Evolutionary conservation across 495 filamentous ascomycete species (phyloP), one percentile per base, ranked within the genome.

Genomic region (Clohesyomyces aquaticus): DNA sequence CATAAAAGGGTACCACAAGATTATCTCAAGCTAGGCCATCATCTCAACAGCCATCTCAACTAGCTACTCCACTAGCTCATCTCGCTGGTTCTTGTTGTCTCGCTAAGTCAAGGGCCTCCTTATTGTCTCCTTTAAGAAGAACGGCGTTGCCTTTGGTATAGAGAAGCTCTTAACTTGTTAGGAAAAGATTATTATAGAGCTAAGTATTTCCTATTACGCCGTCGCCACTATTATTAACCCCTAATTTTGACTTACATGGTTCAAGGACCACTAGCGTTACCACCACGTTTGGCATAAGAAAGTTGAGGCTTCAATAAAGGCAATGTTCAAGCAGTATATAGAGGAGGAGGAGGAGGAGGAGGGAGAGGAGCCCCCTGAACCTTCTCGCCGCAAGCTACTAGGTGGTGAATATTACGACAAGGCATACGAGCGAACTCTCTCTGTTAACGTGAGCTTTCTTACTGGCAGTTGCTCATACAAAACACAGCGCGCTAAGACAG

Each of bases 211-310:
- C 16, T 48, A 23, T 18, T 23, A 18, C 18, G 6, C 8, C 21
- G 45, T 48, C n/a, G 45, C 45, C 8, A 18, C 21, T 23, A 23
- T 23, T n/a, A 6, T 48, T n/a, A 48, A 18, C n/a, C 45, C 45
- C 8, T 8, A 18, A 18, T 8, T 23, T 48, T n/a, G 45, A 4
- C 21, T 48, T 8, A 6, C 18, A 4, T 48, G 45, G 45, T 48
- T 48, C n/a, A 48, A 48, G 45, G 45, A 48, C 21, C 45, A 48
- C 45, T 48, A n/a, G 45, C 45, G 45, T 8, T 4, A 48, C 4
- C 45, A 48, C 45, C n/a, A 6, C n/a, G 4, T n/a, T 4, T 48
- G 45, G 45, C 45, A 48, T 23, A 48, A 48, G 45, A 48, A 48
- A 23, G 45, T n/a, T 48, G 45, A 48, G 45, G 21, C n/a, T 23